phyloP scores from a whole-genome alignment of 257 asterid genomes.

The Primulina huaijiensis region DNA sequence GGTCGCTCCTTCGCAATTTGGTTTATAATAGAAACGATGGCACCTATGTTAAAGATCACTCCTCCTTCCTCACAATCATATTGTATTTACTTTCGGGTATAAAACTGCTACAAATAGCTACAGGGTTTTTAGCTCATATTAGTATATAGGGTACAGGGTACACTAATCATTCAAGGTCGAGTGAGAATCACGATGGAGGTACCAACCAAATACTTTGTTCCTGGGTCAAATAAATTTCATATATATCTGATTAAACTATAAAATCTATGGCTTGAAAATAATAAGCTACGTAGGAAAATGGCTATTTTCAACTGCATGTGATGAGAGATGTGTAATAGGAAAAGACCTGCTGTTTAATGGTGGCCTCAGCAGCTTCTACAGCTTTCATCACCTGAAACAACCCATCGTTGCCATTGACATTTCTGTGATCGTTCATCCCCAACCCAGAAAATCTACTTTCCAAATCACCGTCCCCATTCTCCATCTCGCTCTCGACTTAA shows the following conservation, averaged over 20 bases:
- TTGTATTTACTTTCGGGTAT: neutral
- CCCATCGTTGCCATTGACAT: constrained; percentile 56
- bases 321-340: neutral
- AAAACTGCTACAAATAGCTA: constrained; percentile 1
- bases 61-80: neutral
- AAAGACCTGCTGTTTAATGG: constrained; percentile 84
- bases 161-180: neutral
- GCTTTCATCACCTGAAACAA: constrained; percentile 90
- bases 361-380: constrained; percentile 92
- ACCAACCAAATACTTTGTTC: neutral
- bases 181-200: neutral
- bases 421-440: constrained; percentile 50
- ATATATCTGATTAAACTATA: neutral
- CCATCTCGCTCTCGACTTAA: constrained; percentile 40
- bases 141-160: neutral
- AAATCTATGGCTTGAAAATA: neutral
- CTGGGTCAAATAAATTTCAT: neutral
- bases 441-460: constrained; percentile 52
- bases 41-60: neutral
- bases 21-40: neutral
- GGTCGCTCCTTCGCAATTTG: neutral
- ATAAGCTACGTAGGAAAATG: neutral
- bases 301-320: neutral
- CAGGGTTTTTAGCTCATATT: neutral
- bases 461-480: constrained; percentile 58